Base-by-base conservation (phyloP, 768 basidiomycete genomes). In the Heimioporus sp. region DNA sequence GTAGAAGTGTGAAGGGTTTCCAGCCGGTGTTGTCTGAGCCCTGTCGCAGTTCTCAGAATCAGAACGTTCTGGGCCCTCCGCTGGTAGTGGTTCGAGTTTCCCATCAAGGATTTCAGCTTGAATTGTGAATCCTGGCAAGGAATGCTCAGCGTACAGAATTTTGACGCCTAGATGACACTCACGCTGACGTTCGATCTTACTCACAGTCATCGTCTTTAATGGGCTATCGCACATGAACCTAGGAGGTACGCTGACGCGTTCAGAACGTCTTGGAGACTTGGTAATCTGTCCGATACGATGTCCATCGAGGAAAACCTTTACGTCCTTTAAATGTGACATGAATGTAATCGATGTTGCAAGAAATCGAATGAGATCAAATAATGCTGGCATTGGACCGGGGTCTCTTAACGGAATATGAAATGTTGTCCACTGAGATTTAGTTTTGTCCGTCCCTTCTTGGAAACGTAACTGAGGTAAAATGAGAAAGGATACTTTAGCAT, bases 281-380 rank as follows among this genome's bases (percentile, higher is more conserved):
- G 73, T 76, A 43, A 94, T 65, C 34, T 72, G 76, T 17, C 82
- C 80, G 2, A 93, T 73, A 37, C 83, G 73, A 58, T 82, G 80
- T 54, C 83, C 82, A 60, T 98, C 85, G 37, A 94, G 80, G 66
- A 80, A 90, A 32, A 98, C 80, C 57, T 81, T 84, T 49, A 97
- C 82, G 65, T 85, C 76, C 15, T 75, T 72, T 10, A 98, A 77
- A 52, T 83, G 77, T 4, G 76, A 72, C 87, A 96, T 97, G 72
- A 98, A 98, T 0, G 92, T 92, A 48, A 98, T 84, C 1, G 89
- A 90, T 5, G 92, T 93, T 21, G 86, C 79, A 16, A 98, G 77
- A 68, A 98, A 97, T 11, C 89, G 82, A 17, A 87, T 82, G 55
- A 98, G 85, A 58, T 97, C 92, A 48, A 92, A 86, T 8, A 83